These are phyloP conservation scores for Golubevia sp. DNA, from an alignment of 1,284 basidiomycete genomes.

Conservation along the genomic window DNA sequence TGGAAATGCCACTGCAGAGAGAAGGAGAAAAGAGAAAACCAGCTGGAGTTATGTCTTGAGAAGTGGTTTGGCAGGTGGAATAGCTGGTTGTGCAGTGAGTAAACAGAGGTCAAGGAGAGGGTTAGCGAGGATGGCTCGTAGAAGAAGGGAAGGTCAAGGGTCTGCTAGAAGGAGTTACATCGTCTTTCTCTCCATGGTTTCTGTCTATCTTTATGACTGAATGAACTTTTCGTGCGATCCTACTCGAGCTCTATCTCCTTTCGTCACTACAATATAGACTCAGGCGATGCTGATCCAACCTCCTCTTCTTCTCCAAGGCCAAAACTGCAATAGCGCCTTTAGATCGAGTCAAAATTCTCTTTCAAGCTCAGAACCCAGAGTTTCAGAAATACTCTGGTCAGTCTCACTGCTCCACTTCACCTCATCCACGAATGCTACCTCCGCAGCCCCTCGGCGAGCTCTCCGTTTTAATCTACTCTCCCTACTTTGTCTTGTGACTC, in stretches of 20 bases:
- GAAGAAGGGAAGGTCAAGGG: no score
- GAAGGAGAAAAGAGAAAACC: no score
- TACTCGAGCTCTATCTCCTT: no score
- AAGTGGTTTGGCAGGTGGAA: constrained; percentile 84
- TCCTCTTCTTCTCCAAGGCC: constrained; percentile 67
- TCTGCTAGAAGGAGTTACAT: no score
- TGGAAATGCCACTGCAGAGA: no score
- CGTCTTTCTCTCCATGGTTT: no score
- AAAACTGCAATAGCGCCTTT: constrained; percentile 97
- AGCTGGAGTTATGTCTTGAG: constrained; percentile 77
- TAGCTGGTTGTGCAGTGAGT: constrained; percentile 90
- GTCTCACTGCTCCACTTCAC: neutral
- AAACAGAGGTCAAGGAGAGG: neutral
- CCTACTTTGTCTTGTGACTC: constrained; percentile 1
- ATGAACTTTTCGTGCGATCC: constrained; percentile 11
- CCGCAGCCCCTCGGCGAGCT: no score
- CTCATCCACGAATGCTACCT: neutral
- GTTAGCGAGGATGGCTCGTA: neutral
- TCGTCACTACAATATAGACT: no score
- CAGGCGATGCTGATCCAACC: neutral
- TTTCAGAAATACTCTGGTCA: constrained; percentile 89
- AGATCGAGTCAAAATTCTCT: constrained; percentile 97
- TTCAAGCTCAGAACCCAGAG: constrained; percentile 95
- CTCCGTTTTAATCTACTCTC: neutral
- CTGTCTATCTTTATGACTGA: no score